Evolutionary conservation across 1,284 basidiomycete genomes (phyloP), one percentile per base, ranked within the genome.

Genomic region (Pholiota adiposa): DNA sequence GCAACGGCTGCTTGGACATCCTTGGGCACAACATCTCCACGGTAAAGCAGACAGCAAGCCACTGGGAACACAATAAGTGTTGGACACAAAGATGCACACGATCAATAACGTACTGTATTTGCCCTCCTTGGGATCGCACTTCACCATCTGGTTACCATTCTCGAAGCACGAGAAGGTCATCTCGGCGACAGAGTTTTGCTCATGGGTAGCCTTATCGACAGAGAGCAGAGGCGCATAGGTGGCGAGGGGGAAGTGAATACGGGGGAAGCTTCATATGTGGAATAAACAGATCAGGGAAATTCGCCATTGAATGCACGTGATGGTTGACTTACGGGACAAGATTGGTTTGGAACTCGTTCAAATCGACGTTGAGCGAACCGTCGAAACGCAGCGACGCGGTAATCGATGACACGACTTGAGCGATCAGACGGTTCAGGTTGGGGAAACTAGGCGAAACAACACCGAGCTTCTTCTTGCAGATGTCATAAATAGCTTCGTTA

Each of bases 141-240:
- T 97, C 69, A 94, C 97, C 96, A 99, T 97, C 81, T 98, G 97
- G 82, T 97, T 97, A 67, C 95, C 96, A 66, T 87, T 85, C 83
- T 99, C 97, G 79, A 99, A 99, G 83, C 95, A 97, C 59, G 96
- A 90, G 82, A 94, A 96, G 65, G 97, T 99, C 95, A 99, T 98
- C 75, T 99, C 97, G 49, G 93, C 88, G 34, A 98, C 96, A 27
- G 94, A 94, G 84, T 99, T 98, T 79, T 96, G 93, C 78, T 99
- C 97, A 76, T 99, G 97, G 70, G 87, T 87, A 25, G 96, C 92
- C 78, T 90, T 92, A 63, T 90, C 90, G 8, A 87, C 86, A 31
- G 94, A 97, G 72, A 98, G 85, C 71, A 99, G 91, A 54, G 97
- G 97, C 1, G 97, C 94, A 75, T 94, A 98, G 61, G 94, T 96